Percentiles rank a stretch among this genome's conserved stretches.
Evolutionary conservation across 2,329 filamentous ascomycete species (phyloP).

Genomic region (Ceratocystis huliohia): DNA sequence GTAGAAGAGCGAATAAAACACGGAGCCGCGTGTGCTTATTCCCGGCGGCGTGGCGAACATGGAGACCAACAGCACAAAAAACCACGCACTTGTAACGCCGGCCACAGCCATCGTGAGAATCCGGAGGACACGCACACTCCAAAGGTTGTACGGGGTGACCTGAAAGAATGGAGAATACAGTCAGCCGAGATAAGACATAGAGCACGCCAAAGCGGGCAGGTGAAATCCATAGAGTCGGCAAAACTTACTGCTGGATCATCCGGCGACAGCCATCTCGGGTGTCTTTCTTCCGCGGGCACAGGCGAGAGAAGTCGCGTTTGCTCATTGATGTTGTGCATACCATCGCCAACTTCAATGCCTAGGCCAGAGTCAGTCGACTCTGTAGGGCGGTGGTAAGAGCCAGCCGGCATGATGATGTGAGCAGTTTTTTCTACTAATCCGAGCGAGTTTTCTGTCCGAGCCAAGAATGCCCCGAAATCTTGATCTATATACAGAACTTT

Average conservation of each 20-base stretch:
- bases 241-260: slow-evolving; percentile 33
- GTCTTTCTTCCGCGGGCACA: slow-evolving; percentile 40
- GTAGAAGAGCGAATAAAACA: slow-evolving; percentile 80
- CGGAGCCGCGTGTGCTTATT: slow-evolving; percentile 76
- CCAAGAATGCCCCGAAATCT: no score
- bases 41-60: slow-evolving; percentile 82
- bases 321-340: slow-evolving; percentile 33
- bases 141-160: slow-evolving; percentile 89
- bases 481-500: no score
- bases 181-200: neutral
- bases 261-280: slow-evolving; percentile 28
- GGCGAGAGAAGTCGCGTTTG: slow-evolving; percentile 57
- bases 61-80: slow-evolving; percentile 76
- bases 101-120: slow-evolving; percentile 68
- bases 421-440: neutral
- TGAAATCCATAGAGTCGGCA: neutral
- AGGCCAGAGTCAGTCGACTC: slow-evolving; percentile 11
- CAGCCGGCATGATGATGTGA: slow-evolving; percentile 8
- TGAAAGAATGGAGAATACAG: neutral
- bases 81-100: slow-evolving; percentile 73
- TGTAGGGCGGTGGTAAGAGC: slow-evolving; percentile 6
- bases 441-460: neutral
- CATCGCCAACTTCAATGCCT: slow-evolving; percentile 22
- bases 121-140: slow-evolving; percentile 71
- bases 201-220: neutral